Evolutionary conservation across 495 filamentous ascomycete genomes (phyloP).

Genomic region (Pseudomonodictys pantanalensis): DNA sequence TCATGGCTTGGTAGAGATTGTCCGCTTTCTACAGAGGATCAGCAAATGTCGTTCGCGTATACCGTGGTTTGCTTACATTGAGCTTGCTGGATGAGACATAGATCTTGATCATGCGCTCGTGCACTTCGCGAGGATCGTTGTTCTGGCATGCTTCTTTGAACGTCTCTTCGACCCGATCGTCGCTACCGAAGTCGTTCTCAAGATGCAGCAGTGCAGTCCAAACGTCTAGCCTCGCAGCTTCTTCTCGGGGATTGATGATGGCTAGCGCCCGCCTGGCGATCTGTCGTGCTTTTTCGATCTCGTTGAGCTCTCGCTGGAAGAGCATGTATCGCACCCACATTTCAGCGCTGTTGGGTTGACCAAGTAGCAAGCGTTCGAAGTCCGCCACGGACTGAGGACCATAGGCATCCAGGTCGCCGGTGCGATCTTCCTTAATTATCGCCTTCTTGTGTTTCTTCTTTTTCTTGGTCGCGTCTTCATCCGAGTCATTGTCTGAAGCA

Average conservation of each 20-base stretch:
- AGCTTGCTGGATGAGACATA: slow-evolving; percentile 88
- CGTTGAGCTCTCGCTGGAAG: slow-evolving; percentile 88
- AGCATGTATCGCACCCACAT: slow-evolving; percentile 97
- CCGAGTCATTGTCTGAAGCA: slow-evolving; percentile 52
- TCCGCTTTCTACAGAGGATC: slow-evolving; percentile 68
- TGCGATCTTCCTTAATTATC: slow-evolving; percentile 80
- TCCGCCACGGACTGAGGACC: slow-evolving; percentile 90
- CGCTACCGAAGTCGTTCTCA: slow-evolving; percentile 84
- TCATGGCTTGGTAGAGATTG: slow-evolving; percentile 75
- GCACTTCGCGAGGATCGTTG: slow-evolving; percentile 86
- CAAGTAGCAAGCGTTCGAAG: slow-evolving; percentile 88
- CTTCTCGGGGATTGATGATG: slow-evolving; percentile 81
- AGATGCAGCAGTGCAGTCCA: slow-evolving; percentile 94
- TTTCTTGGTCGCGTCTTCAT: slow-evolving; percentile 53
- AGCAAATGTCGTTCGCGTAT: slow-evolving; percentile 2
- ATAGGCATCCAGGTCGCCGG: slow-evolving; percentile 79
- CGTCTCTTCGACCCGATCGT: slow-evolving; percentile 77
- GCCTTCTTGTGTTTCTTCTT: slow-evolving; percentile 79
- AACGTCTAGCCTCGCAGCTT: slow-evolving; percentile 86
- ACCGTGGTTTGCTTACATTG: slow-evolving; percentile 46
- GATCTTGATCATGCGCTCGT: slow-evolving; percentile 86
- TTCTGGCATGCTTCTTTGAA: slow-evolving; percentile 93
- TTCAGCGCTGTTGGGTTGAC: slow-evolving; percentile 81
- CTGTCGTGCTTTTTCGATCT: slow-evolving; percentile 77
- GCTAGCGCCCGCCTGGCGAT: slow-evolving; percentile 85